Evolutionary conservation across 805 yeast species (phyloP), one percentile per base, ranked within the genome.

Genomic region (Saccharomycodes ludwigii): DNA sequence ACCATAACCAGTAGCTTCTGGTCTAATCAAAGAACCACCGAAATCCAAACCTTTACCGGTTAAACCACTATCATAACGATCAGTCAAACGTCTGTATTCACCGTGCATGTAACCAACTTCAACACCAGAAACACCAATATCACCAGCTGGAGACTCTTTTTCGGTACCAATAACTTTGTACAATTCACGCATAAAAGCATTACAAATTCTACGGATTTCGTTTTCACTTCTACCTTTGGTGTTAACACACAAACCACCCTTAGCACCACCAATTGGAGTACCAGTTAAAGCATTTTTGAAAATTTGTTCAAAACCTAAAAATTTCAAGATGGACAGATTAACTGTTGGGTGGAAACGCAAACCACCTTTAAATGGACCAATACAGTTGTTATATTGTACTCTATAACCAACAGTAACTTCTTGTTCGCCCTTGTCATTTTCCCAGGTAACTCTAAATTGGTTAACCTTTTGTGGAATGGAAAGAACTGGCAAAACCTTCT

Each of bases 351-450:
- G 97, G 75, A 88, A 80, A 65, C 98, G 77, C 50, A 88, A 73
- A 59, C 98, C 98, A 58, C 98, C 98, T 71, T 88, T 88, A 82
- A 84, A 88, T 50, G 98, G 98, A 58, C 98, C 98, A 46, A 91
- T 71, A 35, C 96, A 94, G 35, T 95, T 84, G 77, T 85, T 88
- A 73, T 83, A 88, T 68, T 88, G 98, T 42, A 88, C 96, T 68
- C 98, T 76, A 85, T 73, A 88, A 61, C 97, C 98, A 47, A 85
- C 74, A 76, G 91, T 91, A 45, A 88, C 94, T 67, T 85, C 88
- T 54, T 82, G 66, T 52, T 71, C 76, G 50, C 95, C 94, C 48
- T 76, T 66, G 68, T 91, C 98, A 58, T 88, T 83, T 66, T 91
- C 96, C 98, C 98, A 88, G 35, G 79, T 72, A 36, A 91, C 97